Evolutionary conservation across 1,139 yeast genomes (phyloP).

Genomic region (Suhomyces bokatorum): DNA sequence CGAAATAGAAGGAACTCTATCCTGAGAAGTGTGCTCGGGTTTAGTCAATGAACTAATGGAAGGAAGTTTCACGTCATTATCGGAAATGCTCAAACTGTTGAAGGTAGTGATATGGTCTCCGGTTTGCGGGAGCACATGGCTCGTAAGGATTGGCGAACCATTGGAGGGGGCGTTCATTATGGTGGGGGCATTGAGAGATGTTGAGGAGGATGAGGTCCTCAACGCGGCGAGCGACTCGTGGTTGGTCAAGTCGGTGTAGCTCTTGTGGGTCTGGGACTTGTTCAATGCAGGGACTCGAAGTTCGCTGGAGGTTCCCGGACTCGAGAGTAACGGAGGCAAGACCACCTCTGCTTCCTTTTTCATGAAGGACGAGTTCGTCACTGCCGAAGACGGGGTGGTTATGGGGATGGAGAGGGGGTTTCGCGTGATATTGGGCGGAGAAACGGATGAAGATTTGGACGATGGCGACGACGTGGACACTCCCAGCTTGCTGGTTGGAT

Average conservation of each 20-base stretch:
- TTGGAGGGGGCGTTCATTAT: neutral
- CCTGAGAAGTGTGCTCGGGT: slow-evolving; percentile 7
- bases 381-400: neutral
- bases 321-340: slow-evolving; percentile 10
- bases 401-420: slow-evolving; percentile 10
- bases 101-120: slow-evolving; percentile 17
- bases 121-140: neutral
- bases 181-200: slow-evolving; percentile 1
- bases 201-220: slow-evolving; percentile 8
- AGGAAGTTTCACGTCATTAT: slow-evolving; percentile 25
- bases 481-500: neutral
- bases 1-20: slow-evolving; percentile 35
- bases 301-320: slow-evolving; percentile 10
- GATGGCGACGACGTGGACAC: slow-evolving; percentile 6
- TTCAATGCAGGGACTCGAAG: slow-evolving; percentile 10
- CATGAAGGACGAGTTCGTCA: slow-evolving; percentile 6
- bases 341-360: slow-evolving; percentile 9
- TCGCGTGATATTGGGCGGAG: slow-evolving; percentile 7
- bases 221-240: slow-evolving; percentile 1
- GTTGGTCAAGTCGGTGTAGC: slow-evolving; percentile 10
- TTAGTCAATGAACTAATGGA: slow-evolving; percentile 23
- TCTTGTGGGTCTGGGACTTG: slow-evolving; percentile 11
- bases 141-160: slow-evolving; percentile 6
- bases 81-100: slow-evolving; percentile 16
- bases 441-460: slow-evolving; percentile 8